Percentiles rank a stretch among this genome's conserved stretches.
Conservation (phyloP, 371 early-diverging fungal genomes). For the Rhizopus sp. region DNA sequence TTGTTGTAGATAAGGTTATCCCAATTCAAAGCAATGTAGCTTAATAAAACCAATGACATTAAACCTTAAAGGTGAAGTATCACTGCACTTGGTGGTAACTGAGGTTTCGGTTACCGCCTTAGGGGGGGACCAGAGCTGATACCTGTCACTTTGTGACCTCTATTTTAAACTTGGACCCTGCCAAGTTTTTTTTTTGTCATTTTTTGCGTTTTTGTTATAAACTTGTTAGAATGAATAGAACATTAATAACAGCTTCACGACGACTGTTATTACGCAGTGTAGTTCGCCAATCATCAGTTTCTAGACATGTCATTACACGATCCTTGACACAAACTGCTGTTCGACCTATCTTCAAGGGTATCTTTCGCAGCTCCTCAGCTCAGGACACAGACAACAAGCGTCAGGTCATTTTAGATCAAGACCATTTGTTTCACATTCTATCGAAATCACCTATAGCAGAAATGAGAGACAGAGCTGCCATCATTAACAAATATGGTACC, state of each 20-base stretch:
- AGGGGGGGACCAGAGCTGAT: no score
- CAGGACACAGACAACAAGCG: neutral
- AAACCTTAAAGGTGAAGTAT: no score
- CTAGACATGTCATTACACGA: neutral
- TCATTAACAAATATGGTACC: conserved; percentile 69
- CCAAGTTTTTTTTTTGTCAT: neutral
- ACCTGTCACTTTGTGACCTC: neutral
- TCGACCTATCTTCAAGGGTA: conserved; percentile 38
- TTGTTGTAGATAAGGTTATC: no score
- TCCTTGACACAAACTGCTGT: conserved; percentile 21
- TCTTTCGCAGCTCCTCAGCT: conserved; percentile 18
- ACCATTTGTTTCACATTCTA: conserved; percentile 73
- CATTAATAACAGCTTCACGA: neutral
- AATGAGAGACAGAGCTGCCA: conserved; percentile 67
- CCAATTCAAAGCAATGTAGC: no score
- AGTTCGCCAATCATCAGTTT: neutral
- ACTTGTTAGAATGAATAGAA: neutral
- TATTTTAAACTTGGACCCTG: conserved; percentile 4
- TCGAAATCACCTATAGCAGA: conserved; percentile 74
- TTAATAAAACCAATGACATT: no score
- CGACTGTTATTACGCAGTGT: neutral
- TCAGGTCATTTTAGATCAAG: conserved; percentile 48
- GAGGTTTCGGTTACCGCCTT: no score
- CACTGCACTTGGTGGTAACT: no score
- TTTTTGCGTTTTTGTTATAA: neutral